A percentile compares a stretch with the other conserved stretches of the same genome.
phyloP scores from a whole-genome alignment of 2,329 filamentous ascomycete species.

The Aureobasidium sp. region DNA sequence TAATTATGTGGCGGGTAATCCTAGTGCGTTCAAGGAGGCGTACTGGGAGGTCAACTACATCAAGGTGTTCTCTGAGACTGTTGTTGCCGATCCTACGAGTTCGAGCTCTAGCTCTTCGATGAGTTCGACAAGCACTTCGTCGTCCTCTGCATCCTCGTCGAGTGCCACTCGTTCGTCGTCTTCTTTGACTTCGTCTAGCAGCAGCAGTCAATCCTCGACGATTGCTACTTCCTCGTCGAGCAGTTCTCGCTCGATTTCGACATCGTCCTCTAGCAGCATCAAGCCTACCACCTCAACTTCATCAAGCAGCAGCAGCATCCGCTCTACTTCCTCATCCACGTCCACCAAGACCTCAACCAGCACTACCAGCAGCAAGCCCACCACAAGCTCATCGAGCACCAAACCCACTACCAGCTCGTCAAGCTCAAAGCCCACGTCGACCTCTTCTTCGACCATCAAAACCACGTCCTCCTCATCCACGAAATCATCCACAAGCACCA shows the following conservation, averaged over 20 bases:
- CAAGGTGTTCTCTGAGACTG: slow-evolving; percentile 19
- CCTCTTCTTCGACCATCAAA: not conserved
- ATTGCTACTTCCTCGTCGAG: not conserved
- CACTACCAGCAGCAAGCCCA: not conserved
- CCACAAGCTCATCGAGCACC: not conserved
- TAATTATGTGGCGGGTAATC: slow-evolving; percentile 20
- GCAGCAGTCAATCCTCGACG: not conserved
- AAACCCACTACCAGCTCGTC: not conserved
- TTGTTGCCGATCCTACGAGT: not conserved
- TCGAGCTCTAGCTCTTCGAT: not conserved
- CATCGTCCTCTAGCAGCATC: not conserved
- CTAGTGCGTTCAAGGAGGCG: slow-evolving; percentile 19
- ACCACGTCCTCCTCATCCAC: not conserved
- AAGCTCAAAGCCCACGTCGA: not conserved
- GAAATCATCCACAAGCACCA: not conserved
- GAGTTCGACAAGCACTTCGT: not conserved
- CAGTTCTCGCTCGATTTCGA: not conserved
- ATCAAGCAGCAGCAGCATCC: not conserved
- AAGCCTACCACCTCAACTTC: not conserved
- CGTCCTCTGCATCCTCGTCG: not conserved
- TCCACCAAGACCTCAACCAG: not conserved
- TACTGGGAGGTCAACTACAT: slow-evolving; percentile 23
- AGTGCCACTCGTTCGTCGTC: not conserved
- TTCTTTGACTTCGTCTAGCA: not conserved
- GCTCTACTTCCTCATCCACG: not conserved